Base-by-base conservation (phyloP, 176 grass and related monocot species). In the Aegilops longissima region DNA sequence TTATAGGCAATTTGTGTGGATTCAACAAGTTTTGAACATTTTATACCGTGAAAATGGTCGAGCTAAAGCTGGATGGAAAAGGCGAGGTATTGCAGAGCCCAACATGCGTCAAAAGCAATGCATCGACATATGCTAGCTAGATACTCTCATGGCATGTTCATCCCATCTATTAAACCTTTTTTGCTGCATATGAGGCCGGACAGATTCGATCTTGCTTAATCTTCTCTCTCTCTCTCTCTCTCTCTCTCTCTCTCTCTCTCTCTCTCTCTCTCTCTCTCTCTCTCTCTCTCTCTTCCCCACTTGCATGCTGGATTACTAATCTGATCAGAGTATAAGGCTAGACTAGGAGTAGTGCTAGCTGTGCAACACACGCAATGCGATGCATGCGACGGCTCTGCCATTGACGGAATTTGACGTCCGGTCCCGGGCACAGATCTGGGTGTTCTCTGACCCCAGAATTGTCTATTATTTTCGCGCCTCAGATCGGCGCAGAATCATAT, bases 81-180 rank as follows among this genome's bases (percentile, higher is more conserved):
- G 63, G 63, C 44, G 3, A n/a, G 23, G 42, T 8, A 56, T 33
- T 2, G 4, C 61, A 70, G 49, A 8, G 64, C 76, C 38, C 62
- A 86, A 77, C 78, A 90, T 78, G 71, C 71, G 52, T 86, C 63
- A 64, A 69, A 81, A 81, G 25, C 21, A 27, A 85, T 35, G 12
- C 47, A 66, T 17, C 12, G 21, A 13, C 52, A 61, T 9, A 70
- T 40, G 11, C 44, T 45, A 44, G 33, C 2, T 44, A 30, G 35
- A 8, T 74, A 25, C 25, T 27, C 5, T 42, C 51, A 62, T 39
- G 61, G 11, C 73, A 62, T 64, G 61, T 76, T 59, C 77, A 66
- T 74, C 70, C 25, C 24, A 76, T 85, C 51, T n/a, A 2, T 54
- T 54, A 79, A 78, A 74, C 40, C 66, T 58, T 39, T 68, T 66